A percentile compares a stretch with the other conserved stretches of the same genome.
Conservation (phyloP, 2,329 filamentous ascomycete genomes). For the Pseudogymnoascus sp. region DNA sequence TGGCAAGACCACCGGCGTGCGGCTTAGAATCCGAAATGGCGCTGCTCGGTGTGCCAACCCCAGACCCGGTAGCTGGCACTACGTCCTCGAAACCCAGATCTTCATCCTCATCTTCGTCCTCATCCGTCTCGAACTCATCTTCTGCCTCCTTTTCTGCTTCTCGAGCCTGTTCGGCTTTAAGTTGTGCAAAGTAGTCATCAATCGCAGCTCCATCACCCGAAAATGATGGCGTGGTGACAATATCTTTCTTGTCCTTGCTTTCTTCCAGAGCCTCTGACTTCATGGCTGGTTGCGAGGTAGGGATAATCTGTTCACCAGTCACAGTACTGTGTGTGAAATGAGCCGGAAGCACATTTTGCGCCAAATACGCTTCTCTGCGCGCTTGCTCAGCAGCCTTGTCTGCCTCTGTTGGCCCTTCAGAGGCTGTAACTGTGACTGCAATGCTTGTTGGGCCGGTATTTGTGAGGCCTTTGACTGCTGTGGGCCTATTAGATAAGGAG, state of each 20-base stretch:
- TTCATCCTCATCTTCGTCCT: conserved; percentile 41
- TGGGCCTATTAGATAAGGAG: conserved; percentile 47
- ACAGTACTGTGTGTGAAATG: conserved; percentile 70
- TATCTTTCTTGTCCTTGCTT: conserved; percentile 44
- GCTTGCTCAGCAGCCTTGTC: conserved; percentile 58
- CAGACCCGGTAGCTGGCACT: conserved; percentile 20
- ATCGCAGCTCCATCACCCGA: conserved; percentile 51
- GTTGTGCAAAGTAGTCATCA: conserved; percentile 60
- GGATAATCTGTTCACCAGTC: conserved; percentile 53
- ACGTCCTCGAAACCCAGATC: conserved; percentile 43
- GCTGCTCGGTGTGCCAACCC: conserved; percentile 24
- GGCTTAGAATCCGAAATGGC: conserved; percentile 11
- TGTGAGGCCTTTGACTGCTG: conserved; percentile 62
- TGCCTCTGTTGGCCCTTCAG: conserved; percentile 59
- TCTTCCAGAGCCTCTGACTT: conserved; percentile 33
- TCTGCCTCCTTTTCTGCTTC: conserved; percentile 43
- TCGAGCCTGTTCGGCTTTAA: conserved; percentile 54
- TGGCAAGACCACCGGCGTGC: conserved; percentile 16
- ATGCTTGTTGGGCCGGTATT: conserved; percentile 64
- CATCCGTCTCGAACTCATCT: conserved; percentile 44
- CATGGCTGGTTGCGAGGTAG: conserved; percentile 30
- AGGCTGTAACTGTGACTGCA: conserved; percentile 61
- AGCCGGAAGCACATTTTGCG: conserved; percentile 62
- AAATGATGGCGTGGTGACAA: conserved; percentile 32
- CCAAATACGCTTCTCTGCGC: conserved; percentile 58